Base-by-base conservation (phyloP, 2,329 filamentous ascomycete genomes). In the Thielaviopsis cerberus region DNA sequence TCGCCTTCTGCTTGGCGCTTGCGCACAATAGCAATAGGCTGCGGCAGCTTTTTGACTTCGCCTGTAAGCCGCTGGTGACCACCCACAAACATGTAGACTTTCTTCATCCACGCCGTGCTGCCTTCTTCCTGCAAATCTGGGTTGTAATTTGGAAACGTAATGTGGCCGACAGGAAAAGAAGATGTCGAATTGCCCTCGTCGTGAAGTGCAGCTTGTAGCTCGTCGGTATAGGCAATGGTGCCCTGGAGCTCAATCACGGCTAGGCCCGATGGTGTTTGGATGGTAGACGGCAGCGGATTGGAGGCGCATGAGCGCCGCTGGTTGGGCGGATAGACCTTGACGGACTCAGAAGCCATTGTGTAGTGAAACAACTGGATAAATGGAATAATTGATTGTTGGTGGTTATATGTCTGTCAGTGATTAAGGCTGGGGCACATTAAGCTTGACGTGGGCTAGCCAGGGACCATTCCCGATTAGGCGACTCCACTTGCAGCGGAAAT, bases 241-340 rank as follows among this genome's bases (percentile, higher is more conserved):
- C 90, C 92, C 74, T 98, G 92, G 15, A 98, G 80, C 72, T 97
- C 92, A 59, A 98, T 75, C 52, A 98, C 76, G 20, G 91, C 91
- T 48, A 96, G 79, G 55, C 92, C 92, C 0, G 86, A 83, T 0
- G 92, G 92, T 0, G 91, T 96, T 64, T 90, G 86, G 17, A 97
- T 79, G 62, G 95, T 76, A n/a, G 78, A 69, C 1, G 92, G 92
- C 4, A 97, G 79, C 3, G 86, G 82, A 59, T 70, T 77, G 1
- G 65, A 57, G n/a, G 62, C 27, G 25, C 48, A 53, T 15, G 52
- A 50, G 5, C 64, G 26, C 22, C 59, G 58, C 15, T 64, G 59
- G 23, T 65, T 64, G 1, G 64, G 68, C 8, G 71, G 73, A 61
- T 77, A 69, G 17, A 80, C 69, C 30, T 67, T 66, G 58, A 71